Evolutionary conservation across 805 yeast genomes (phyloP).

Genomic region (Teunomyces barrocoloradensis): DNA sequence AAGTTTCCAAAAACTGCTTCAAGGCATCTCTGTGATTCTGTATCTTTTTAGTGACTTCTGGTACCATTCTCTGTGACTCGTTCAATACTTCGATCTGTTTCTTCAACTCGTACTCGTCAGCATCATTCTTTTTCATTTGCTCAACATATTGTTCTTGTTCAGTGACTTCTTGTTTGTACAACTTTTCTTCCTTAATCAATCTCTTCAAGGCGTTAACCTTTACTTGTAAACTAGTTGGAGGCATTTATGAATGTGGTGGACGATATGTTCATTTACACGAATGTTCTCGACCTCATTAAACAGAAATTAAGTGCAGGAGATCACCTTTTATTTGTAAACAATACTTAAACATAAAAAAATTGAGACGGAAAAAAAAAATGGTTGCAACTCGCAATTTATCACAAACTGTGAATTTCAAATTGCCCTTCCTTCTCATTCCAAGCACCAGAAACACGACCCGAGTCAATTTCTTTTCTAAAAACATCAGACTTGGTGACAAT

Average conservation of each 20-base stretch:
- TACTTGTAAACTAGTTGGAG: conserved; percentile 70
- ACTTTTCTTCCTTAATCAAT: conserved; percentile 61
- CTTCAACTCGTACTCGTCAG: conserved; percentile 67
- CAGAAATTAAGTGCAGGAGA: not conserved
- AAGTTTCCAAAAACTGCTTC: conserved; percentile 34
- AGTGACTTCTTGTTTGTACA: conserved; percentile 57
- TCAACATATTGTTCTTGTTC: conserved; percentile 53
- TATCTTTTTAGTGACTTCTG: conserved; percentile 18
- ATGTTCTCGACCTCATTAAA: not conserved
- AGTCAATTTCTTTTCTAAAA: conserved; percentile 4
- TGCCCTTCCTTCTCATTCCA: conserved; percentile 18
- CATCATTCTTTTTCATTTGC: conserved; percentile 42
- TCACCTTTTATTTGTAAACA: conserved; percentile 1
- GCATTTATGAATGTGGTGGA: conserved; percentile 36
- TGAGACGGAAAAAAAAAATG: not conserved
- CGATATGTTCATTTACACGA: not conserved
- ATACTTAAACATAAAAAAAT: not conserved
- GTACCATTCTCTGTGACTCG: conserved; percentile 39
- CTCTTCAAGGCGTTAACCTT: conserved; percentile 68
- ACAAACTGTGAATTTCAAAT: not conserved
- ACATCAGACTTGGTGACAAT: conserved; percentile 23
- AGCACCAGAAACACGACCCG: conserved; percentile 18
- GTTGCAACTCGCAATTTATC: not conserved
- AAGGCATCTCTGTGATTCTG: conserved; percentile 36
- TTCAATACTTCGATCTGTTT: conserved; percentile 37